phyloP scores from a whole-genome alignment of 225 moss, liverwort and hornwort genomes.

The Climacium dendroides region DNA sequence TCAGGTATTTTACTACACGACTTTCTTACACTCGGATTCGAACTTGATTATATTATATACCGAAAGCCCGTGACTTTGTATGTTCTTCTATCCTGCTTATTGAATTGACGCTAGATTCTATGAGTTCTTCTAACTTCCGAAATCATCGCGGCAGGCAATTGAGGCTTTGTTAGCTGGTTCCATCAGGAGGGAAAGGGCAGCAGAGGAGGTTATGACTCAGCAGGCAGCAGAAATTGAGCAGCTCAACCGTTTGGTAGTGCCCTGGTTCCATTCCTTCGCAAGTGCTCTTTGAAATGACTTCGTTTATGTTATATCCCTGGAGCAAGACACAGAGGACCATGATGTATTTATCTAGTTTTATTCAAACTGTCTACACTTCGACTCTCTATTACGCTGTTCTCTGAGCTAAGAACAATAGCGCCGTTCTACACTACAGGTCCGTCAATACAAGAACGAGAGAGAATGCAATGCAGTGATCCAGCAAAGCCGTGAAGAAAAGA shows the following conservation, averaged over 20 bases:
- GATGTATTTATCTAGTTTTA: no score
- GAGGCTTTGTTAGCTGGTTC: conserved; percentile 80
- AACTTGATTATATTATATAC: no score
- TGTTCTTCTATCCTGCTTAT: not conserved
- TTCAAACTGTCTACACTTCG: not conserved
- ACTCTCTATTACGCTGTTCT: no score
- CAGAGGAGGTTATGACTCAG: conserved; percentile 74
- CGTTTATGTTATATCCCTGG: no score
- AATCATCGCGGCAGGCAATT: conserved; percentile 35
- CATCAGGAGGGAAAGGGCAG: conserved; percentile 76
- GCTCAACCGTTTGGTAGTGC: conserved; percentile 81
- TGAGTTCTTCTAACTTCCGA: not conserved
- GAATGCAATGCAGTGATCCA: conserved; percentile 87
- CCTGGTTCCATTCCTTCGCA: not conserved
- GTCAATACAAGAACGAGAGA: conserved; percentile 96
- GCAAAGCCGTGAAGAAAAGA: conserved; percentile 89
- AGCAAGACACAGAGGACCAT: not conserved
- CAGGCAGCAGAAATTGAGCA: conserved; percentile 97
- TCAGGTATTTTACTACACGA: not conserved
- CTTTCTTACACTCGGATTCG: not conserved
- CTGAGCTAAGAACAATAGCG: not conserved
- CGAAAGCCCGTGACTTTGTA: not conserved
- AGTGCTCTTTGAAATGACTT: not conserved
- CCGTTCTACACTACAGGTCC: conserved; percentile 26
- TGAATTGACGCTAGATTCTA: no score